Evolutionary conservation across 2,329 filamentous ascomycete species (phyloP), one percentile per base, ranked within the genome.

Genomic region (Lasiodiplodia citricola): DNA sequence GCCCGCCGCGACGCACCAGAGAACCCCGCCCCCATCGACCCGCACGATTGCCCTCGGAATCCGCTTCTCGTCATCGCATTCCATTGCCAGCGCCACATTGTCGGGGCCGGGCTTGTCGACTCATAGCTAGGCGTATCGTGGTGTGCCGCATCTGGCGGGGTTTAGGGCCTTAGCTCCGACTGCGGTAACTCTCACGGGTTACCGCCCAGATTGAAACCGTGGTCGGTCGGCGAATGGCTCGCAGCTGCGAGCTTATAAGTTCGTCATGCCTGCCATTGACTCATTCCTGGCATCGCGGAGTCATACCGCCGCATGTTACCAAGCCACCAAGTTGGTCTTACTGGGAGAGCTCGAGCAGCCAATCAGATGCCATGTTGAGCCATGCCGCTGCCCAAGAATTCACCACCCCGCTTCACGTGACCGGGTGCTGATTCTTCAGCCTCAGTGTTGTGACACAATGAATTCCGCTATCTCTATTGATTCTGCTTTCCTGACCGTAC

Each of bases 101-200:
- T 13, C 38, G 18, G 21, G 11, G 25, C 25, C 44, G n/a, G 44
- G 7, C 5, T 41, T 37, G 21, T 58, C 56, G 56, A 58, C 37
- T 58, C 56, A 37, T 35, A 37, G 21, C 28, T 4, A 11, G 44
- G 37, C 18, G 60, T 2, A 28, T 3, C 7, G 18, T 51, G 44
- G 28, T 25, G 47, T 18, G 28, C n/a, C n/a, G 28, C 44, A 31
- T 21, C 11, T 28, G 25, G 23, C 60, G 57, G 57, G 38, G 60
- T 64, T 64, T 64, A 18, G 60, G 44, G 11, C 28, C 58, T 64
- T 64, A 64, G 51, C 47, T 51, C 60, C 60, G 60, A 31, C 8
- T 31, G 11, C 60, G 60, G 60, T 64, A 64, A 64, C 44, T 50
- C 25, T 8, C 31, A 28, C 28, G 25, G 47, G 44, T 63, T 38